Evolutionary conservation across 1,284 basidiomycete genomes (phyloP).

Genomic region (Tilletia horrida): DNA sequence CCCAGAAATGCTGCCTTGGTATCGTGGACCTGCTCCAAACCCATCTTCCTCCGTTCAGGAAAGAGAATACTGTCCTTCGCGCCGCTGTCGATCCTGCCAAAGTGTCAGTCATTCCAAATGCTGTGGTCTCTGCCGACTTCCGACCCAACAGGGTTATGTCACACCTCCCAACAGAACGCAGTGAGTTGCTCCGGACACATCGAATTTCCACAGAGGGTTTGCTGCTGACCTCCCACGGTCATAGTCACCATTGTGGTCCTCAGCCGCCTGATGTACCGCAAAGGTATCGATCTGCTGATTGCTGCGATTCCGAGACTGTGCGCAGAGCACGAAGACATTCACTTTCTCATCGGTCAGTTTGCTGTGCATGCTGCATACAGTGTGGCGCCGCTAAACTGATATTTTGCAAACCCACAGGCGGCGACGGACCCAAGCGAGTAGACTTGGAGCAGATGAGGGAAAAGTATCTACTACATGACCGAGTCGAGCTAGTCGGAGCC

Average conservation of each 20-base stretch:
- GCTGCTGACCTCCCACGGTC: background rate
- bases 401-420: conserved; percentile 56
- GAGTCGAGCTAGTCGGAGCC: conserved; percentile 80
- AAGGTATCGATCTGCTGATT: conserved; percentile 92
- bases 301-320: conserved; percentile 88
- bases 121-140: conserved; percentile 84
- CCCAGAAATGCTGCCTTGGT: no score
- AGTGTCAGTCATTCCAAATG: conserved; percentile 72
- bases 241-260: conserved; percentile 88
- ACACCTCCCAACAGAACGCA: conserved; percentile 18
- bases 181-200: conserved; percentile 11
- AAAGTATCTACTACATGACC: conserved; percentile 79
- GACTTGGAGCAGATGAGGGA: conserved; percentile 95
- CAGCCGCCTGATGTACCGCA: conserved; percentile 92
- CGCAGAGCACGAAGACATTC: conserved; percentile 73
- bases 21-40: no score
- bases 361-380: background rate
- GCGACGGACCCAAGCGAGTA: conserved; percentile 91
- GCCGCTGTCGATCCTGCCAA: conserved; percentile 60
- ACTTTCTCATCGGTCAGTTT: conserved; percentile 76
- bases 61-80: conserved; percentile 88
- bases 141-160: conserved; percentile 42
- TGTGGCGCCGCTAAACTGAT: no score
- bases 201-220: background rate
- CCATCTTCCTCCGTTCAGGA: conserved; percentile 36